A percentile compares a stretch with the other conserved stretches of the same genome.
Conservation (phyloP, 371 early-diverging fungal species). For the Circinella umbellata region DNA sequence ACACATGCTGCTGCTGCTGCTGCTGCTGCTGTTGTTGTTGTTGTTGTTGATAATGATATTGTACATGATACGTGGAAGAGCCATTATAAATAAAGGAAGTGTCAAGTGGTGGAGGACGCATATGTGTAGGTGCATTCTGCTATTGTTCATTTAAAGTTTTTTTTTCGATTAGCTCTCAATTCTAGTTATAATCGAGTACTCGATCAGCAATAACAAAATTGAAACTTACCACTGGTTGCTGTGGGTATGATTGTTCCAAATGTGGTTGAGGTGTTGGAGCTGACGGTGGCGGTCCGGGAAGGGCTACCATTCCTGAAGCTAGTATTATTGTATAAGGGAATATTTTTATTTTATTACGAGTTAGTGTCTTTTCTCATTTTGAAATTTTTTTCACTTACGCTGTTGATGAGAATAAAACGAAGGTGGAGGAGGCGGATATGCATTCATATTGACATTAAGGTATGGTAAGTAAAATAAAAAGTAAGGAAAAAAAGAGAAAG, state of each 20-base stretch:
- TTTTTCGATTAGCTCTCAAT: background rate
- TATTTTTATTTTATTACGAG: no score
- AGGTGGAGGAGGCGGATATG: constrained; percentile 1
- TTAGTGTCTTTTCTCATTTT: background rate
- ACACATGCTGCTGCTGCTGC: background rate
- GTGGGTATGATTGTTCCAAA: background rate
- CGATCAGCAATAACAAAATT: no score
- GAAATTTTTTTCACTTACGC: background rate
- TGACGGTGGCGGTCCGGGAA: background rate
- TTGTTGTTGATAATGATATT: background rate
- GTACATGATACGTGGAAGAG: background rate
- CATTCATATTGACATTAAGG: background rate
- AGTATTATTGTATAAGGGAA: no score
- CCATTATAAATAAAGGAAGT: constrained; percentile 1
- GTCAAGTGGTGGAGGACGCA: constrained; percentile 3
- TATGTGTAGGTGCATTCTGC: background rate
- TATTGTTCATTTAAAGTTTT: background rate
- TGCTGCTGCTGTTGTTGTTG: background rate
- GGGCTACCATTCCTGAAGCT: background rate
- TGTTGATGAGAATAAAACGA: background rate
- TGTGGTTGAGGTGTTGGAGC: constrained; percentile 3
- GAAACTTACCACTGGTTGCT: no score
- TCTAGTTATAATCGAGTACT: no score
- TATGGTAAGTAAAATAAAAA: background rate
- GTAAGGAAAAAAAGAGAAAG: background rate